Percentiles rank a stretch among this genome's conserved stretches.
These are phyloP conservation scores for barley (Hordeum vulgare) DNA, from an alignment of 176 grass and related monocot species.

Conservation along the genomic window DNA sequence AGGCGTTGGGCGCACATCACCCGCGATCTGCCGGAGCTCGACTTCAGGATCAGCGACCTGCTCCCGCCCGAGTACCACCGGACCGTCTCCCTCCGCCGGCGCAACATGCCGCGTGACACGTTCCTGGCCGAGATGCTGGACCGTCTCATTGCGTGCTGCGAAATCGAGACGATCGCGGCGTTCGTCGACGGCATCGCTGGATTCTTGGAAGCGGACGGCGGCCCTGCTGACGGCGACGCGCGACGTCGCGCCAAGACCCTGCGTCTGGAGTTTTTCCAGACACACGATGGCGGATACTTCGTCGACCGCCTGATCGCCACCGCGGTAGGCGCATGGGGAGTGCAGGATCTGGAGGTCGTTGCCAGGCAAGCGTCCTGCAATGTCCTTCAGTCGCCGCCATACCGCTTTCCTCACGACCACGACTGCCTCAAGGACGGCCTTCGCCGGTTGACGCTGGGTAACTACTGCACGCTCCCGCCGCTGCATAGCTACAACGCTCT, in stretches of 20 bases:
- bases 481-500: background rate
- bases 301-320: background rate
- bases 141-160: background rate
- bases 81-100: background rate
- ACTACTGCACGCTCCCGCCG: background rate
- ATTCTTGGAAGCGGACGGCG: background rate
- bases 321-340: background rate
- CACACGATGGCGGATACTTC: background rate
- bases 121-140: background rate
- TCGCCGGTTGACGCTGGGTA: background rate
- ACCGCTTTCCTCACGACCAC: background rate
- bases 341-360: slow-evolving; percentile 16
- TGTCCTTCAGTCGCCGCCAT: background rate
- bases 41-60: background rate
- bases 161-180: background rate
- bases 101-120: background rate
- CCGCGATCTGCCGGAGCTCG: background rate
- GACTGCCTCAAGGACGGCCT: background rate
- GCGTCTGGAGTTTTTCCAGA: slow-evolving; percentile 4
- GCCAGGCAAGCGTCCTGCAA: background rate
- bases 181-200: background rate
- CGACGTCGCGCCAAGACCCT: background rate
- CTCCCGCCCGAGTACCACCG: background rate
- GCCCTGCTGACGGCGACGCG: background rate
- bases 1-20: background rate